These are phyloP conservation scores for Cercospora brassicicola DNA, from an alignment of 2,329 filamentous ascomycete species.

Conservation along the genomic window DNA sequence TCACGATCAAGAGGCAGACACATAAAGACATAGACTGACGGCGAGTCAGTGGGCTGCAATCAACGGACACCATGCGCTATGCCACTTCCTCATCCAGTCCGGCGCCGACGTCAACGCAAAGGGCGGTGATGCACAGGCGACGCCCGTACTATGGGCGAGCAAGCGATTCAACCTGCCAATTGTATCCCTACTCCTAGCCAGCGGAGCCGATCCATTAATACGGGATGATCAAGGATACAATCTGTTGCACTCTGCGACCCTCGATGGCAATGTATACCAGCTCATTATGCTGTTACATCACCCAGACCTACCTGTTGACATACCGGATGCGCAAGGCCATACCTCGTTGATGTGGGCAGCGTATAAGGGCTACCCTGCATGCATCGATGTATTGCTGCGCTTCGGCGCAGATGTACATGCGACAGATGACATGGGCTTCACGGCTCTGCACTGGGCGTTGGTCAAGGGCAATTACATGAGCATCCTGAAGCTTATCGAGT, in stretches of 20 bases:
- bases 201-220: constrained; percentile 88
- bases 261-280: constrained; percentile 92
- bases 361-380: constrained; percentile 92
- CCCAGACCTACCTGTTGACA: constrained; percentile 83
- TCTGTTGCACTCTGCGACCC: constrained; percentile 92
- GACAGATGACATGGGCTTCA: constrained; percentile 88
- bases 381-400: constrained; percentile 85
- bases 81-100: constrained; percentile 83
- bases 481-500: constrained; percentile 91
- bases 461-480: constrained; percentile 89
- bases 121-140: constrained; percentile 91
- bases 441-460: constrained; percentile 91
- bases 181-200: constrained; percentile 84
- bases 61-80: constrained; percentile 97
- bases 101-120: constrained; percentile 93
- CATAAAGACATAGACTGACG: constrained; percentile 25
- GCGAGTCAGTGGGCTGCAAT: constrained; percentile 86
- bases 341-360: constrained; percentile 98
- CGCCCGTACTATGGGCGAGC: constrained; percentile 93
- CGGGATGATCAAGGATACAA: constrained; percentile 97
- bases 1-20: constrained; percentile 6
- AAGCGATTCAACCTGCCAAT: constrained; percentile 97
- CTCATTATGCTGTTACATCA: constrained; percentile 89
- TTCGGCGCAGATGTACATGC: constrained; percentile 96
- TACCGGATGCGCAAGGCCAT: constrained; percentile 84